Conservation (phyloP, 345 rosid genomes). For the Excoecaria cochinchinensis region DNA sequence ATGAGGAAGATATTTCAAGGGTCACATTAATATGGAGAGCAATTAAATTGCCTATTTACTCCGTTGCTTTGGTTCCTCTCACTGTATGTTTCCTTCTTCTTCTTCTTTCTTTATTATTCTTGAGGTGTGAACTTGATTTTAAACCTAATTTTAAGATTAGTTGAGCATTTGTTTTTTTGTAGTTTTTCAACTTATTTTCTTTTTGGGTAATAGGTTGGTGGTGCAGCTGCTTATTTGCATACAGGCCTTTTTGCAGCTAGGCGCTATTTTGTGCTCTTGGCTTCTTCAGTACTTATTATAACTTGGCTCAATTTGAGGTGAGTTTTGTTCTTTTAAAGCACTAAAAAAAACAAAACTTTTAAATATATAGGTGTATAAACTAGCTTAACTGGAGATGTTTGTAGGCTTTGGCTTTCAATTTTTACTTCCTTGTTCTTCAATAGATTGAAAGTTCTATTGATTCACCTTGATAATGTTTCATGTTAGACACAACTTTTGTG, state of each 20-base stretch:
- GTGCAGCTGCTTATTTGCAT: conserved; percentile 74
- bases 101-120: neutral
- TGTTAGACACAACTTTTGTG: neutral
- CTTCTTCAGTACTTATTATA: conserved; percentile 71
- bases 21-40: conserved; percentile 87
- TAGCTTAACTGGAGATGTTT: neutral
- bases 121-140: neutral
- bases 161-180: neutral
- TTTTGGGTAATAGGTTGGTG: conserved; percentile 58
- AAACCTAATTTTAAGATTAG: neutral
- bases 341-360: neutral
- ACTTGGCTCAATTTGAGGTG: conserved; percentile 90
- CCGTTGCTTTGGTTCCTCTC: conserved; percentile 84
- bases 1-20: conserved; percentile 47
- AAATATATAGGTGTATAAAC: neutral
- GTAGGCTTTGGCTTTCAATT: neutral
- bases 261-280: conserved; percentile 62
- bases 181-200: neutral
- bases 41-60: conserved; percentile 75
- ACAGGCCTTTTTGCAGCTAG: conserved; percentile 52
- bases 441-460: neutral
- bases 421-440: neutral
- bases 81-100: conserved; percentile 47
- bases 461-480: neutral
- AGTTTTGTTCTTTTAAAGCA: conserved; percentile 7